A percentile compares a stretch with the other conserved stretches of the same genome.
Conservation (phyloP, 169 alveolate genomes). For the Eimeria praecox region DNA sequence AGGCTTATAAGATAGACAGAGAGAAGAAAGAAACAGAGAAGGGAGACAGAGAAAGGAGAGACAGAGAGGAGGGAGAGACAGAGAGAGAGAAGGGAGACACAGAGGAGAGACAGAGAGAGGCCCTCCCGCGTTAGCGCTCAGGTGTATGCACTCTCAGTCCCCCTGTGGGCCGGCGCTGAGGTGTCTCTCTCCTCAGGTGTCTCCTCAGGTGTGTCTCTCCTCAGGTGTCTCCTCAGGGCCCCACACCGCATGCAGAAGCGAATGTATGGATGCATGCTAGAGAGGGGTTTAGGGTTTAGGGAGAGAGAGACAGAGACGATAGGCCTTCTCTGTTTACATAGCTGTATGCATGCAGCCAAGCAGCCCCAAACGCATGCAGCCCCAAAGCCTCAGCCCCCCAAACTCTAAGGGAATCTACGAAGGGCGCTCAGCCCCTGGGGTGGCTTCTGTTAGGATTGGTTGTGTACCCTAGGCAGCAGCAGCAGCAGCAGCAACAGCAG, state of each 20-base stretch:
- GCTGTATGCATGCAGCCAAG: constrained; percentile 40
- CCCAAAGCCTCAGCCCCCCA: not conserved
- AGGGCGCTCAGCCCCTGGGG: not conserved
- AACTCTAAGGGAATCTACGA: not conserved
- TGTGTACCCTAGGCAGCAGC: too few relatives aligned
- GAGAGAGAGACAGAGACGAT: too few relatives aligned
- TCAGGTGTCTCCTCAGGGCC: not conserved
- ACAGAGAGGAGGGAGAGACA: not conserved
- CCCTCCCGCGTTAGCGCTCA: too few relatives aligned
- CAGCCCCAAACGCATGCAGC: not conserved
- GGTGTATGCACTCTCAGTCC: too few relatives aligned
- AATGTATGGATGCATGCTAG: constrained; percentile 61
- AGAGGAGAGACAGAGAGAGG: not conserved
- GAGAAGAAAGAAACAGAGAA: too few relatives aligned
- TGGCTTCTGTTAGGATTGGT: not conserved
- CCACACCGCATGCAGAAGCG: constrained; percentile 29
- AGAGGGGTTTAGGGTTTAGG: too few relatives aligned
- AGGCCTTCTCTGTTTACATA: too few relatives aligned
- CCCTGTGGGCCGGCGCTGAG: too few relatives aligned
- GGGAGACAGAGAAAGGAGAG: too few relatives aligned
- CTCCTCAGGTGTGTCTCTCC: too few relatives aligned
- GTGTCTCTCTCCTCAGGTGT: too few relatives aligned
- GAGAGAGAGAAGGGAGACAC: too few relatives aligned
- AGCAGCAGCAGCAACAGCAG: not conserved
- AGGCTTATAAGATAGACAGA: not conserved